Base-by-base conservation (phyloP, 2,329 filamentous ascomycete species). In the Rhytidhysteron rufulum region DNA sequence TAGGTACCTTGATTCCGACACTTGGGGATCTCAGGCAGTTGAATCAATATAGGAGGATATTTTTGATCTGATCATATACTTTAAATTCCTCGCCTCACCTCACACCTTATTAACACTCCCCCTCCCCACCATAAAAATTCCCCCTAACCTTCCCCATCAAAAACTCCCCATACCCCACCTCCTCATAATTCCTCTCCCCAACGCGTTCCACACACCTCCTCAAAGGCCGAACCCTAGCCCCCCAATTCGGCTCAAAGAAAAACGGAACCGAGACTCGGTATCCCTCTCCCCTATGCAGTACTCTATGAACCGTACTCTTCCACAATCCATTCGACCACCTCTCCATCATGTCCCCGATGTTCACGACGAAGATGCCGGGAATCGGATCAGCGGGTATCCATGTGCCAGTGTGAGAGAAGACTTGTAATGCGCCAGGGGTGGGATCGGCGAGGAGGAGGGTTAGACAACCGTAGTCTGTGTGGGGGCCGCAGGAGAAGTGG, bases 301-400 rank as follows among this genome's bases (percentile, higher is more conserved):
- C 71, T 4, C 71, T 54, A 53, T 75, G 71, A 24, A 62, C 47
- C 1, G 71, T 73, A 18, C 56, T 63, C 43, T 65, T 63, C 58
- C 68, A 72, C 32, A 62, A 19, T 22, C 67, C 70, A 36, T 67
- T 66, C 13, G 70, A 71, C 67, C 68, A 71, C 31, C 66, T 53
- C 55, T 72, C 65, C 44, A 74, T 64, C 66, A 74, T 68, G 45
- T 75, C 71, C 1, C 71, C 71, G 33, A 75, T 68, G 45, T 75
- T 74, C 5, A 75, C 68, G 3, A 74, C 69, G 39, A 71, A 72
- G 0, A 66, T 60, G 13, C 68, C 71, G 2, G 62, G 57, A 0
- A 71, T 55, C 0, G 70, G 71, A 34, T 72, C 65, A 0, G 70
- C 71, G 24, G 62, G 54, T 0, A 74, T 56, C 72, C 72, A 76